Percentiles rank a stretch among this genome's conserved stretches.
phyloP scores from a whole-genome alignment of 1,284 basidiomycete species.

The Tremellales sp. region DNA sequence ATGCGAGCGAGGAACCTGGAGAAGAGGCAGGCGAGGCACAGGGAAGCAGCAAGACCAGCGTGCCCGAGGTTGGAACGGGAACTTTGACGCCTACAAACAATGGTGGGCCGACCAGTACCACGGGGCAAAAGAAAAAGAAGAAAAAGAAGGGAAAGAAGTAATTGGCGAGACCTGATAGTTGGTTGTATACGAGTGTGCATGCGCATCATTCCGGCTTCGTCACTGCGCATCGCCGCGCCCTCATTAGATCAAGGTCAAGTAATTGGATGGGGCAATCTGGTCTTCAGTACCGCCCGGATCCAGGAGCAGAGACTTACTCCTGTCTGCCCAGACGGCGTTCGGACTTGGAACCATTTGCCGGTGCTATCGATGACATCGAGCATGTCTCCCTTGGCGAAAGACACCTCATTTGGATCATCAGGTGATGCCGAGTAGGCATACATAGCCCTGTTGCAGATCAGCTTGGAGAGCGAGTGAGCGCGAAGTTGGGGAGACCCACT shows the following conservation, averaged over 20 bases:
- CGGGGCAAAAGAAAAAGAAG: constrained; percentile 32
- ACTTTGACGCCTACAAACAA: neutral
- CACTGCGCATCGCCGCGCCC: no score
- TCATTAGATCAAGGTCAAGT: constrained; percentile 35
- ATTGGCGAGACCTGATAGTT: neutral
- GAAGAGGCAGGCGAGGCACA: neutral
- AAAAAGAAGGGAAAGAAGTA: constrained; percentile 38
- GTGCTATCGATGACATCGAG: constrained; percentile 87
- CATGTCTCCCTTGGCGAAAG: constrained; percentile 87
- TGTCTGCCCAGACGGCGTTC: constrained; percentile 71
- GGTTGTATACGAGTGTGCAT: no score
- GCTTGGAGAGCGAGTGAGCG: neutral
- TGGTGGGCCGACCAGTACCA: neutral
- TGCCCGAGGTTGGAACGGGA: neutral
- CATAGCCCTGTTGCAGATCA: constrained; percentile 39
- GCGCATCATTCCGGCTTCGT: no score
- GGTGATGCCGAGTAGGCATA: constrained; percentile 76
- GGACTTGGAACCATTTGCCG: constrained; percentile 97
- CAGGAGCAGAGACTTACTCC: constrained; percentile 53
- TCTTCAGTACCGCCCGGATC: neutral
- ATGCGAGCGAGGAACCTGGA: no score
- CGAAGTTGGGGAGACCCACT: constrained; percentile 5
- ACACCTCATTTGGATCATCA: constrained; percentile 95
- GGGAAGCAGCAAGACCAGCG: constrained; percentile 6
- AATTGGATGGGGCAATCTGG: constrained; percentile 46